Evolutionary conservation across 176 grass and related monocot genomes (phyloP).

Genomic region (Musa acuminata): DNA sequence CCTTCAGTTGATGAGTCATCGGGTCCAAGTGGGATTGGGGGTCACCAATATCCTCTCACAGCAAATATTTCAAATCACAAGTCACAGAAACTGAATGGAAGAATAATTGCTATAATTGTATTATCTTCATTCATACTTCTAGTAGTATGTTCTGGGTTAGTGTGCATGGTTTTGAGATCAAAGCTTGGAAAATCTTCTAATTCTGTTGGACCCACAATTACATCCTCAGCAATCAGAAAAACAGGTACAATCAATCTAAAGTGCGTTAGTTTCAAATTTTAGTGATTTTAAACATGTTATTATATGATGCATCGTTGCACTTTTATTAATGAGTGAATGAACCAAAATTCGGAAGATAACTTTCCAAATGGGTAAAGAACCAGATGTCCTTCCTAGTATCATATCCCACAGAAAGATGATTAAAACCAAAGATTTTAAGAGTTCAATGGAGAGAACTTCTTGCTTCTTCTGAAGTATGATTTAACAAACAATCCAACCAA

Average conservation of each 20-base stretch:
- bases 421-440: not conserved
- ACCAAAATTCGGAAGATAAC: not conserved
- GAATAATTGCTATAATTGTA: slow-evolving; percentile 52
- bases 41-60: slow-evolving; percentile 38
- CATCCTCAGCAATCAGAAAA: slow-evolving; percentile 38
- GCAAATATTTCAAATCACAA: slow-evolving; percentile 45
- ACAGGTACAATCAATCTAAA: slow-evolving; percentile 29
- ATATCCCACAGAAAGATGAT: not conserved
- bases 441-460: not conserved
- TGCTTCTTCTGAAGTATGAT: not conserved
- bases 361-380: not conserved
- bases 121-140: slow-evolving; percentile 52
- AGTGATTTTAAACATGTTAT: slow-evolving; percentile 1
- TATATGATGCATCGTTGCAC: not conserved
- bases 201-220: slow-evolving; percentile 26
- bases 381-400: too few species aligned
- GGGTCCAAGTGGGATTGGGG: slow-evolving; percentile 31
- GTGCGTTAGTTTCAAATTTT: not conserved
- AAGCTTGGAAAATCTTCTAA: slow-evolving; percentile 31
- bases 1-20: slow-evolving; percentile 31
- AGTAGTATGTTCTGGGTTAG: slow-evolving; percentile 34
- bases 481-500: not conserved
- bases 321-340: slow-evolving; percentile 5
- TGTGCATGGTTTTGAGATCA: slow-evolving; percentile 44
- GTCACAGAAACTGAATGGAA: slow-evolving; percentile 41